Conservation (phyloP, 805 yeast genomes). For the Candida coleopterorum region DNA sequence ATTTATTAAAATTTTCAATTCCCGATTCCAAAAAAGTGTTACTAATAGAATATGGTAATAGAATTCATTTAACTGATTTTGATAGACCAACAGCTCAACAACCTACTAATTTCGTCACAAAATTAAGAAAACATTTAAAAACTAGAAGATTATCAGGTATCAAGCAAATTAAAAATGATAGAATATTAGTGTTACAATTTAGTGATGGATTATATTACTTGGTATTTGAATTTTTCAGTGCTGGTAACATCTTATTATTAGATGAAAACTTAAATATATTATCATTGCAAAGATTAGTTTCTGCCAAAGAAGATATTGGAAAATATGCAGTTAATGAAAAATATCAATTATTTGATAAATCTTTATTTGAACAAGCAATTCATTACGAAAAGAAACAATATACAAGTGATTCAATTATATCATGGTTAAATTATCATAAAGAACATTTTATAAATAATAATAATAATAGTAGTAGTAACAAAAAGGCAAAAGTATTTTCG, state of each 20-base stretch:
- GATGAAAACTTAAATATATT: constrained; percentile 66
- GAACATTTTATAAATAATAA: constrained; percentile 15
- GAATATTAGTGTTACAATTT: constrained; percentile 80
- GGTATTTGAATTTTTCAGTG: constrained; percentile 90
- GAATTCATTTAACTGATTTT: constrained; percentile 72
- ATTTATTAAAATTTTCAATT: constrained; percentile 70
- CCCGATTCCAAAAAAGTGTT: constrained; percentile 78
- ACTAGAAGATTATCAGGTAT: constrained; percentile 70
- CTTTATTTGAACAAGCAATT: constrained; percentile 32
- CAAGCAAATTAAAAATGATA: constrained; percentile 71
- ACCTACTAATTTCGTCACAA: constrained; percentile 83
- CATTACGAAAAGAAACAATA: constrained; percentile 15
- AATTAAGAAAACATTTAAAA: constrained; percentile 81
- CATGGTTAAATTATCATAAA: constrained; percentile 39
- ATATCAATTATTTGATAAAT: constrained; percentile 57
- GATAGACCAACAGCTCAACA: constrained; percentile 75
- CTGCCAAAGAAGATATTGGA: constrained; percentile 61
- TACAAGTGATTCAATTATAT: constrained; percentile 24
- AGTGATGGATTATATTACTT: constrained; percentile 75
- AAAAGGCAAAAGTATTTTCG: constrained; percentile 46
- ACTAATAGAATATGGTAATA: constrained; percentile 82
- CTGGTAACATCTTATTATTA: constrained; percentile 81
- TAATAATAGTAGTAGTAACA: constrained; percentile 20
- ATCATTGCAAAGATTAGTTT: constrained; percentile 73
- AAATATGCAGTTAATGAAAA: constrained; percentile 70